Evolutionary conservation across 2,329 filamentous ascomycete genomes (phyloP).

Genomic region (Aureobasidium sp.): DNA sequence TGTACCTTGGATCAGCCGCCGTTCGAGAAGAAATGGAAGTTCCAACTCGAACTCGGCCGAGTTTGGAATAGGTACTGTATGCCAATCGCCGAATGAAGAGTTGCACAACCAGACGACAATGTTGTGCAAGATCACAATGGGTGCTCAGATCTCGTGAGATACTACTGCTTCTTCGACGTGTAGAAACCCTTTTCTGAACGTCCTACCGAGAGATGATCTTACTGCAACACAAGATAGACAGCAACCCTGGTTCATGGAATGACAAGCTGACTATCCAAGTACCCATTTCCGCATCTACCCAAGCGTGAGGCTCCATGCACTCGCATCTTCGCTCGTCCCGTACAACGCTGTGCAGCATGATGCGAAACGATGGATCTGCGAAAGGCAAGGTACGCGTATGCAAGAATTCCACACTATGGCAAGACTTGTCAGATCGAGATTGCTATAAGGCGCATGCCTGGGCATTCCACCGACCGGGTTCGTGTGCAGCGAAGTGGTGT

Average conservation of each 20-base stretch:
- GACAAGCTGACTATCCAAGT: background rate
- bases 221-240: background rate
- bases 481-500: background rate
- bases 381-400: background rate
- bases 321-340: background rate
- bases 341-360: background rate
- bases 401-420: background rate
- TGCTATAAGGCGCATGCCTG: background rate
- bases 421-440: background rate
- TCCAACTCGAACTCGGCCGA: background rate
- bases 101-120: background rate
- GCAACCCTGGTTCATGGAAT: background rate
- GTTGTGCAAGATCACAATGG: background rate
- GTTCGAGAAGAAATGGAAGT: conserved; percentile 14
- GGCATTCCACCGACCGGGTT: conserved; percentile 10
- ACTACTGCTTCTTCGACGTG: background rate
- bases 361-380: background rate
- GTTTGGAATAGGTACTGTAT: conserved; percentile 2
- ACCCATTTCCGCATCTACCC: background rate
- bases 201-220: background rate
- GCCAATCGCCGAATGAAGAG: background rate
- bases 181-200: conserved; percentile 5
- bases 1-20: background rate
- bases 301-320: background rate
- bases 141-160: background rate